A percentile compares a stretch with the other conserved stretches of the same genome.
phyloP scores from a whole-genome alignment of 768 basidiomycete genomes.

The Phanerodontia chrysosporium region DNA sequence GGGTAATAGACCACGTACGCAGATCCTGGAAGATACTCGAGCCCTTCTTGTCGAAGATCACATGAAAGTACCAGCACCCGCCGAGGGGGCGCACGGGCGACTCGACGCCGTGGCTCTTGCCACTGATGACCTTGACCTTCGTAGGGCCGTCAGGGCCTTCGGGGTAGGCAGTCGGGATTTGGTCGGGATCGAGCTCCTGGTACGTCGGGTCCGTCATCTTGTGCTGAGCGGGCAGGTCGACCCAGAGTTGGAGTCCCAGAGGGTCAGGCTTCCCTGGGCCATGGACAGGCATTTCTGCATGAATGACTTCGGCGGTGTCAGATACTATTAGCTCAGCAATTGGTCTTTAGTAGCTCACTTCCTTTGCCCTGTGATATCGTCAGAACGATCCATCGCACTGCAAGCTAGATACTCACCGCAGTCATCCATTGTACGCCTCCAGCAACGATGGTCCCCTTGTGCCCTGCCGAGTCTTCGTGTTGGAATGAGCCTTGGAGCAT shows the following conservation, averaged over 20 bases:
- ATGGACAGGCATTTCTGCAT: slow-evolving; percentile 88
- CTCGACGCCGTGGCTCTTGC: slow-evolving; percentile 79
- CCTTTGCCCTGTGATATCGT: slow-evolving; percentile 43
- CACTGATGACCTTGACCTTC: slow-evolving; percentile 82
- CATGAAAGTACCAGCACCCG: slow-evolving; percentile 91
- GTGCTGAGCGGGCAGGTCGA: slow-evolving; percentile 74
- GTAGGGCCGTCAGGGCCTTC: slow-evolving; percentile 62
- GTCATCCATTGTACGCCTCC: slow-evolving; percentile 98
- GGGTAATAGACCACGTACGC: slow-evolving; percentile 43
- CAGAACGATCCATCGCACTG: neutral
- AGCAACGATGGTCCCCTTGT: slow-evolving; percentile 66
- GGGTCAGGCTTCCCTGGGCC: slow-evolving; percentile 64
- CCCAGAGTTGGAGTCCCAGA: slow-evolving; percentile 83
- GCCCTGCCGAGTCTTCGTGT: slow-evolving; percentile 91
- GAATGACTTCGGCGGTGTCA: slow-evolving; percentile 42
- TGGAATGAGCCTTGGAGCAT: slow-evolving; percentile 72
- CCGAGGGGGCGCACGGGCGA: slow-evolving; percentile 89
- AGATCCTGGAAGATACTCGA: slow-evolving; percentile 74
- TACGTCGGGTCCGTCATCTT: slow-evolving; percentile 83
- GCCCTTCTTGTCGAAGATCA: slow-evolving; percentile 53
- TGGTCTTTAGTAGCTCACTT: slow-evolving; percentile 30
- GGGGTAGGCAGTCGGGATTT: slow-evolving; percentile 72
- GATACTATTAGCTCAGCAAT: neutral
- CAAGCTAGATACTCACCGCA: slow-evolving; percentile 43
- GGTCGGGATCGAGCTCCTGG: slow-evolving; percentile 68